Evolutionary conservation across 768 basidiomycete genomes (phyloP).

Genomic region (Russula griseocarnosa): DNA sequence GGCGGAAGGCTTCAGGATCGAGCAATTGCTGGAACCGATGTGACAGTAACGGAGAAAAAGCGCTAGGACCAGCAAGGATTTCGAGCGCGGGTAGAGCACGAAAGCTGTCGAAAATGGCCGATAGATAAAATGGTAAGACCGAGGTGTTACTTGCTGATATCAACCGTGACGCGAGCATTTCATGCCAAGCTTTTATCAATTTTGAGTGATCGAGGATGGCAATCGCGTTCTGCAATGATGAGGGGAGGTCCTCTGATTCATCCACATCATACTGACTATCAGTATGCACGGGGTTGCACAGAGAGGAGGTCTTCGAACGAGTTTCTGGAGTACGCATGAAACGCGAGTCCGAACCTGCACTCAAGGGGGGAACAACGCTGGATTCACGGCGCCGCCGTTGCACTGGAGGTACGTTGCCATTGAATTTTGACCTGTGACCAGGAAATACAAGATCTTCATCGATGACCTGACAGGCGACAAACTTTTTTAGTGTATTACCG

Average conservation of each 20-base stretch:
- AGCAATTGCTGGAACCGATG: constrained; percentile 8
- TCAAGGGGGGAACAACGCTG: neutral
- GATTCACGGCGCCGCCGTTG: neutral
- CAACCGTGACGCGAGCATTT: constrained; percentile 26
- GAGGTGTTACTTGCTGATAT: constrained; percentile 25
- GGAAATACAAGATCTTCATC: constrained; percentile 76
- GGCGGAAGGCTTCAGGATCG: constrained; percentile 26
- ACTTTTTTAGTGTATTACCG: neutral
- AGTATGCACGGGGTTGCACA: neutral
- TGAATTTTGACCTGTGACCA: constrained; percentile 32
- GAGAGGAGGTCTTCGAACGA: neutral
- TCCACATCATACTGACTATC: neutral
- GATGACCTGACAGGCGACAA: constrained; percentile 46
- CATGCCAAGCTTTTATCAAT: constrained; percentile 25
- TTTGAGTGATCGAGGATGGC: constrained; percentile 26
- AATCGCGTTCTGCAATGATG: constrained; percentile 4
- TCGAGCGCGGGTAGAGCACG: constrained; percentile 27
- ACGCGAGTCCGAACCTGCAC: neutral
- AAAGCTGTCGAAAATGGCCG: constrained; percentile 22
- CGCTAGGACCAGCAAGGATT: constrained; percentile 13
- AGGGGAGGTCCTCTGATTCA: neutral
- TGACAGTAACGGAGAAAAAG: neutral
- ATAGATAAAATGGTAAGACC: constrained; percentile 27
- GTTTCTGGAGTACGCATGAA: neutral
- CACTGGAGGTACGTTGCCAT: neutral